Base-by-base conservation (phyloP, 305 asterid genomes). In the Fraxinus velutina region DNA sequence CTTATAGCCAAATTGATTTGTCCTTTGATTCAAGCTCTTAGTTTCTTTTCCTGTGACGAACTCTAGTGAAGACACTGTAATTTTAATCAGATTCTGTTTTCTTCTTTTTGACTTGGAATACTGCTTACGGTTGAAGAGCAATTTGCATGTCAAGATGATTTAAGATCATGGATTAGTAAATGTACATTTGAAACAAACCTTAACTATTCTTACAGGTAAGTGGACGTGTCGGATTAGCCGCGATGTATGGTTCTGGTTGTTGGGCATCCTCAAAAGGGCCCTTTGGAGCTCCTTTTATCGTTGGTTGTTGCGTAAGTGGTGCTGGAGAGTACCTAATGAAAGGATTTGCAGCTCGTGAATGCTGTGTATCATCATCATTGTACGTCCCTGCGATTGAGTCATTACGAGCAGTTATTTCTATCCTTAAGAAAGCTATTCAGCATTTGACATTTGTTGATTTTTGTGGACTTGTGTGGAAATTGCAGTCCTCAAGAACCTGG, bases 181-280 rank as follows among this genome's bases (percentile, higher is more conserved):
- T 66, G 33, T 42, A 47, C 17, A 74, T 68, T 79, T 80, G 27
- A 29, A 70, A 77, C 62, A 42, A 39, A 73, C 50, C 30, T 81
- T n/a, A 71, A 62, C 62, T 47, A 57, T 29, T 60, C 36, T n/a
- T 73, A 71, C 90, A 95, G 98, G 97, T 91, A 15, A 89, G 92
- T 83, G 99, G 99, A 29, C 96, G 99, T 79, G 97, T 95, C 62
- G 99, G 99, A 81, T 87, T 95, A 85, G 99, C 98, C 19, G 99
- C 96, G 89, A 90, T 83, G 74, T 93, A 93, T 76, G 99, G 99
- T 77, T 90, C 93, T 37, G 99, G 99, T 78, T 95, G 99, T 84
- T 95, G 99, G 99, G 97, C 96, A 77, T 95, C 94, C 62, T 82
- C 94, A 73, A 88, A 71, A 88, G 90, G 88, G 50, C 87, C 89